Base-by-base conservation (phyloP, 495 filamentous ascomycete species). In the Symbiotaphrina buchneri region DNA sequence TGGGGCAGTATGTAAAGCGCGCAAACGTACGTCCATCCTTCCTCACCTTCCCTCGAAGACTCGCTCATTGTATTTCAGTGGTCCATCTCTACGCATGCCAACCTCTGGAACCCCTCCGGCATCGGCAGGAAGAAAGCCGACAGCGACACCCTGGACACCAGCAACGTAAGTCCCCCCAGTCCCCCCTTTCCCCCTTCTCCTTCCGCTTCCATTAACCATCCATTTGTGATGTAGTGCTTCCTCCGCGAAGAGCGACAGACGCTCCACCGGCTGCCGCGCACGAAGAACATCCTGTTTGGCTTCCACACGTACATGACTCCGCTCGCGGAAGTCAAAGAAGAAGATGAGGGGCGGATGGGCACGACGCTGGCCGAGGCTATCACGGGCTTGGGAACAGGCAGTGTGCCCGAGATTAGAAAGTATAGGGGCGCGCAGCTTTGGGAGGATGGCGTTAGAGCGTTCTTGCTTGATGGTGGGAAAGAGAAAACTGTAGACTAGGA, bases 261-360 rank as follows among this genome's bases (percentile, higher is more conserved):
- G 0, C 46, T 90, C 27, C 76, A 75, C 50, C 64, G 82, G 4
- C 47, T 87, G 17, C 74, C 77, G 0, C 41, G 49, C 33, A 71
- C 66, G 0, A 52, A 55, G 17, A 77, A 75, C 1, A 40, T 85
- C 6, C 53, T 85, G 1, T 85, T 90, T 47, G 65, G 56, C 19
- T 74, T 87, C 47, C 79, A 85, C 50, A 87, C 76, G 6, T 87
- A 83, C 48, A 45, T 71, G 22, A 83, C 81, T 43, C 61, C 69
- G 3, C 40, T 92, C 1, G 39, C 41, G 10, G 55, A 74, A 11
- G 59, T 92, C 36, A 79, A 71, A 48, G 63, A 55, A 4, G 78
- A 84, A 39, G 76, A 74, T 0, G 44, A 61, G 3, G 69, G 66
- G 0, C n/a, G n/a, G n/a, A 48, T 39, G 8, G 58, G 8, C 13